These are phyloP conservation scores for Ascochyta pisi DNA, from an alignment of 2,329 filamentous ascomycete species.

Conservation along the genomic window DNA sequence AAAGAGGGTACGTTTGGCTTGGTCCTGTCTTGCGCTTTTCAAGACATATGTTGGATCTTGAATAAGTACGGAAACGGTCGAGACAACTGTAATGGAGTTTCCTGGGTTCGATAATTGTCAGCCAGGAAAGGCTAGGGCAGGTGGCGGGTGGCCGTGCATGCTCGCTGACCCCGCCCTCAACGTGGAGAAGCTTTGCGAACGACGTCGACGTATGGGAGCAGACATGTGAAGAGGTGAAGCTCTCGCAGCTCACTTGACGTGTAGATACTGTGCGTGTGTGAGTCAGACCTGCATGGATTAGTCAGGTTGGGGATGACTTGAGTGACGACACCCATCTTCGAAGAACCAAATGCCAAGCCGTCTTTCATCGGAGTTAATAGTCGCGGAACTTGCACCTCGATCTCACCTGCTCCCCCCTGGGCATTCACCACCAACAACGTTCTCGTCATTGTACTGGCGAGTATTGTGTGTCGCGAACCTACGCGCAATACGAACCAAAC, in stretches of 20 bases:
- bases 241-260: neutral
- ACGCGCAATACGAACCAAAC: neutral
- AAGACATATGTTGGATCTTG: too few species aligned
- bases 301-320: constrained; percentile 9
- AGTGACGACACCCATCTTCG: constrained; percentile 14
- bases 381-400: constrained; percentile 12
- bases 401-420: constrained; percentile 10
- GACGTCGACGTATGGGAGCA: neutral
- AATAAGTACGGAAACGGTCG: too few species aligned
- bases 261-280: constrained; percentile 13
- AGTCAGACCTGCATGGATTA: constrained; percentile 26
- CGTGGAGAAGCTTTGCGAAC: neutral
- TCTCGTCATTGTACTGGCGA: neutral
- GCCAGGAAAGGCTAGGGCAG: constrained; percentile 3
- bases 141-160: constrained; percentile 11
- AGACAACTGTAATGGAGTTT: too few species aligned
- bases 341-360: constrained; percentile 10
- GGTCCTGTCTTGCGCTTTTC: too few species aligned
- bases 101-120: neutral
- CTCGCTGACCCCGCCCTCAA: constrained; percentile 3
- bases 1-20: too few species aligned
- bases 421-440: constrained; percentile 8
- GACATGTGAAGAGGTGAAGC: neutral
- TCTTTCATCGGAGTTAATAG: constrained; percentile 27
- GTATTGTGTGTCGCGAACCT: neutral